These are phyloP conservation scores for Colletotrichum lentis DNA, from an alignment of 2,329 filamentous ascomycete species.

Conservation along the genomic window DNA sequence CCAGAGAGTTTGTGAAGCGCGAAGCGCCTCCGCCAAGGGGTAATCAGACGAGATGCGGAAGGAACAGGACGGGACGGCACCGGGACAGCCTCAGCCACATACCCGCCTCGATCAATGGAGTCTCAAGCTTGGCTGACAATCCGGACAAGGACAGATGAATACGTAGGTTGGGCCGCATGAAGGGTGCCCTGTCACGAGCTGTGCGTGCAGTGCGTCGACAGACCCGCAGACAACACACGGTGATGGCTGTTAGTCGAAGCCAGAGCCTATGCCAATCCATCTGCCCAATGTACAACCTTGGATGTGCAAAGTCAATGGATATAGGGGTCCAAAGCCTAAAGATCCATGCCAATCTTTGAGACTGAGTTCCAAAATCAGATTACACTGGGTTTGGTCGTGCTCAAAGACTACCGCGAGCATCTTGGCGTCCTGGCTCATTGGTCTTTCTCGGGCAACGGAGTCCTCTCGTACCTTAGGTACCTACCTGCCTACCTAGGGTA, in stretches of 20 bases:
- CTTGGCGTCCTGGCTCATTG: background rate
- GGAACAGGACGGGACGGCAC: background rate
- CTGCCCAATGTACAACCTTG: background rate
- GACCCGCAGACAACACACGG: background rate
- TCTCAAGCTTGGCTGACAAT: too few relatives aligned
- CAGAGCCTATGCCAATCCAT: background rate
- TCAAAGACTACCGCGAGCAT: background rate
- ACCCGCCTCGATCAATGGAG: background rate
- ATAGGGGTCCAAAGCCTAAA: background rate
- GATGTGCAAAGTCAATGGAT: too few relatives aligned
- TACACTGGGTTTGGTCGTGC: background rate
- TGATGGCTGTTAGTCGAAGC: background rate
- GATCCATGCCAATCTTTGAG: background rate
- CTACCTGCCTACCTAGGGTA: too few relatives aligned
- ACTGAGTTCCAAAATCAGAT: background rate
- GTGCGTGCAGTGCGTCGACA: too few relatives aligned
- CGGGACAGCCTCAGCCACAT: background rate
- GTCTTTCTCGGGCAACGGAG: too few relatives aligned
- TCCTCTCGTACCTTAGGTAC: too few relatives aligned
- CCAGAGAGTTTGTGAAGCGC: background rate
- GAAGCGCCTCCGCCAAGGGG: background rate
- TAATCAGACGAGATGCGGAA: background rate
- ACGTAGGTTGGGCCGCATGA: too few relatives aligned
- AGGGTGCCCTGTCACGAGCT: too few relatives aligned
- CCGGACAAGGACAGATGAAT: too few relatives aligned